Evolutionary conservation across 148 eudicot genomes (phyloP), one percentile per base, ranked within the genome.

Genomic region (Diospyros lotus): DNA sequence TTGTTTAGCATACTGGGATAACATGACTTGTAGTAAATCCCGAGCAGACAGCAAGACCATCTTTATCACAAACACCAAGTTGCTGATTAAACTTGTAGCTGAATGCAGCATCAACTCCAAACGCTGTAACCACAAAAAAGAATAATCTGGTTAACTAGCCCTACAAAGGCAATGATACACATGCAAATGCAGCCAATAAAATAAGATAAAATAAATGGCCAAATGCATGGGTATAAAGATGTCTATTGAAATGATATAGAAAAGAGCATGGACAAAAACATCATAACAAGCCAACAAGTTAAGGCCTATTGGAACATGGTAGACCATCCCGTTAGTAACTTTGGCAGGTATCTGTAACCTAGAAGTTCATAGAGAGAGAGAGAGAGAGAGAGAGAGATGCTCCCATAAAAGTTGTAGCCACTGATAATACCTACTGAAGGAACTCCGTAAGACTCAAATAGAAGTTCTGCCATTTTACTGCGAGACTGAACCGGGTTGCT

Each of bases 401-500:
- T 63, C 51, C 38, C 5, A 61, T 44, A 63, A 17, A 73, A 61
- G 18, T 52, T 14, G 54, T 18, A 65, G 73, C 39, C 48, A 71
- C 73, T 46, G 76, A 54, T 28, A 86, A 77, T 91, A 95, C 98
- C 98, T 84, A 95, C 91, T 71, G 98, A 92, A 77, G 98, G 96
- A 85, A 90, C 98, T 71, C 97, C 97, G 84, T 92, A 92, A n/a
- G 98, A 81, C 80, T 95, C 98, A 50, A 95, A 95, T 69, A 95
- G 91, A 77, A 95, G 96, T 79, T 95, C 98, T 51, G 97, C 97
- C 98, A 95, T 92, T 87, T 84, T 95, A 87, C 90, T 81, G 77
- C 98, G 97, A 68, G 98, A 95, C 5, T 92, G 87, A 64, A 88
- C 81, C 12, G 98, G 98, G 82, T 90, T 95, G 89, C 92, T 90